Evolutionary conservation across 2,329 filamentous ascomycete genomes (phyloP).

Genomic region (Verticillium klebahnii): DNA sequence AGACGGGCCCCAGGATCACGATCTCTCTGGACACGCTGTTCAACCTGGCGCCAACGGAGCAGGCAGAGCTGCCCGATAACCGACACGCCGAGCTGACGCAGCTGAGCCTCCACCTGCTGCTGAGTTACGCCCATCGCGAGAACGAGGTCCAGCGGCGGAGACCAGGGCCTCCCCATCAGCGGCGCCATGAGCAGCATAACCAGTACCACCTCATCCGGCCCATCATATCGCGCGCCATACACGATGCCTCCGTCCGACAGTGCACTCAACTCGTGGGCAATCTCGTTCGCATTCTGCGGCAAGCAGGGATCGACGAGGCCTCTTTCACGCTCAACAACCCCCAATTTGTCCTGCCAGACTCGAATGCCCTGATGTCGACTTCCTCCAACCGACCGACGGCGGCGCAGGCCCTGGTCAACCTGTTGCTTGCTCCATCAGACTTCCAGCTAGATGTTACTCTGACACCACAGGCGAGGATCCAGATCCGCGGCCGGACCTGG

Average conservation of each 20-base stretch:
- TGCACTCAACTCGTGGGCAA: conserved; percentile 37
- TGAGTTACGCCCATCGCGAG: conserved; percentile 74
- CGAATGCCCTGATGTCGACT: conserved; percentile 17
- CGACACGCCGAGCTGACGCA: conserved; percentile 60
- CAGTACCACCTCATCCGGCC: conserved; percentile 47
- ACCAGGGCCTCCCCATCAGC: conserved; percentile 36
- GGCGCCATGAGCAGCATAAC: conserved; percentile 36
- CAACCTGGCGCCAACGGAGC: conserved; percentile 6
- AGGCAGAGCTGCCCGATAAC: conserved; percentile 34
- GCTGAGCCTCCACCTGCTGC: conserved; percentile 67
- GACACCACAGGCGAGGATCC: conserved; percentile 35
- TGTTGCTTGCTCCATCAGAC: conserved; percentile 35
- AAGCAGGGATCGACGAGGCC: conserved; percentile 37
- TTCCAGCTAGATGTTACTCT: conserved; percentile 40
- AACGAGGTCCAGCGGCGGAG: conserved; percentile 66
- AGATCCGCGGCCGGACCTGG: conserved; percentile 39
- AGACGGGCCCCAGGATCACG: conserved; percentile 51
- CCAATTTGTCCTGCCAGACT: conserved; percentile 22
- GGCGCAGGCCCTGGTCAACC: conserved; percentile 39
- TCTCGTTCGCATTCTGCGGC: conserved; percentile 38
- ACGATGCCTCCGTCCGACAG: conserved; percentile 33
- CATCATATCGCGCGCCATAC: conserved; percentile 43
- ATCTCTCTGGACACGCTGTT: conserved; percentile 34
- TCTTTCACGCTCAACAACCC: conserved; percentile 37
- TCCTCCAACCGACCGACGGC: conserved; percentile 31